Evolutionary conservation across 2,329 filamentous ascomycete genomes (phyloP), one percentile per base, ranked within the genome.

Genomic region (Hortaea werneckii): DNA sequence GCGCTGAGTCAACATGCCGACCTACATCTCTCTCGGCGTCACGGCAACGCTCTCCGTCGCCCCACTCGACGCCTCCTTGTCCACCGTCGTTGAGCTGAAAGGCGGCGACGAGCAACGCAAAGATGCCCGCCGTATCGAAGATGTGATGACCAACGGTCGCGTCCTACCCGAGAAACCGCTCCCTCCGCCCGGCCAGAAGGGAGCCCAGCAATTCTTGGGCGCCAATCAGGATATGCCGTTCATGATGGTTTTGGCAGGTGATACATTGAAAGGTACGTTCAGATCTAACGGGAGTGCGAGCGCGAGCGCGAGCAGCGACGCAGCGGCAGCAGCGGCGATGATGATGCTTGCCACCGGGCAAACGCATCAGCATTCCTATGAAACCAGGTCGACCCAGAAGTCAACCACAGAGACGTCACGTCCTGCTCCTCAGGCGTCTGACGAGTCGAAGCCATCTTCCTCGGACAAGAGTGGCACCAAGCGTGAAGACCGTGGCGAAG

Each of bases 191-290:
- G 51, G 44, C 11, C 38, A 41, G 29, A 48, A 48, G 12, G 50
- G 58, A 9, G 53, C 56, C 6, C 32, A 58, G 6, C 55, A 58
- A 30, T 66, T 61, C 47, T 38, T 66, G 13, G 65, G 65, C 8
- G 47, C 53, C 4, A 10, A 59, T 38, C 45, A 55, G 13, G 51
- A 62, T 39, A 50, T 63, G 40, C 61, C 62, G 3, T 59, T 63
- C 46, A 53, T 60, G 42, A 52, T 62, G 51, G 59, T 63, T 5
- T 57, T 60, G 45, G 62, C 58, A 27, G 51, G 53, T 6, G 50
- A 52, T 20, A 20, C 20, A 20, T 20, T 20, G 20, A 20, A 20
- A 20, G 20, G 20, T 20, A 20, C 20, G 20, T 20, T 20, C 20
- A 20, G 20, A 20, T 20, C 20, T 20, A 20, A 20, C 20, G 20